Evolutionary conservation across 2,329 filamentous ascomycete species (phyloP).

Genomic region (Rhynchosporium agropyri): DNA sequence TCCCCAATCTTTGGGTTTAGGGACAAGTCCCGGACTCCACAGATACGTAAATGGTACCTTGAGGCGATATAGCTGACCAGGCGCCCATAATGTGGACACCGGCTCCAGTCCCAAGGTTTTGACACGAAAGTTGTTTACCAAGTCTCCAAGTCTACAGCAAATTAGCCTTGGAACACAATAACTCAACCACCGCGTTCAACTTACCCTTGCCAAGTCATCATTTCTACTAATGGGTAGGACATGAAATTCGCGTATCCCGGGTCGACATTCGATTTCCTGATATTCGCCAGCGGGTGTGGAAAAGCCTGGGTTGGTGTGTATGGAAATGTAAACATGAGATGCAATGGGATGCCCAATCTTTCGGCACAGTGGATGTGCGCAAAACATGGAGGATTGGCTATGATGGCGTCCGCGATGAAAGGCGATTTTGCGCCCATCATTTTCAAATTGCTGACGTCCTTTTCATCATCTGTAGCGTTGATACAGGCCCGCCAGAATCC

Average conservation of each 20-base stretch:
- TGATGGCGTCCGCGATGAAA: slow-evolving; percentile 78
- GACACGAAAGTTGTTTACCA: slow-evolving; percentile 74
- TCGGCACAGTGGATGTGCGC: slow-evolving; percentile 81
- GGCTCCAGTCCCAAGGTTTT: slow-evolving; percentile 72
- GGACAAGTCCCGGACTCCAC: slow-evolving; percentile 67
- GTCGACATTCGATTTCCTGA: slow-evolving; percentile 73
- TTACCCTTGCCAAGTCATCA: slow-evolving; percentile 86
- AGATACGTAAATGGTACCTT: slow-evolving; percentile 78
- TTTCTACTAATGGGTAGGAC: slow-evolving; percentile 77
- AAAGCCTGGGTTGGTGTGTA: slow-evolving; percentile 77
- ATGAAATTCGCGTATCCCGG: slow-evolving; percentile 78
- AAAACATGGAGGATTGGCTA: slow-evolving; percentile 80
- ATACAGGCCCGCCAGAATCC: slow-evolving; percentile 82
- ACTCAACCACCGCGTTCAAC: slow-evolving; percentile 11
- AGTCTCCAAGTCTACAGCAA: slow-evolving; percentile 60
- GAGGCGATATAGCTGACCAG: slow-evolving; percentile 70
- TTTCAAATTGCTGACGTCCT: slow-evolving; percentile 60
- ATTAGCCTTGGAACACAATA: not conserved
- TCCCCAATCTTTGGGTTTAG: slow-evolving; percentile 70
- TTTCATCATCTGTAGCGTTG: slow-evolving; percentile 71
- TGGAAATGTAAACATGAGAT: slow-evolving; percentile 89
- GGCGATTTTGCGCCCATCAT: slow-evolving; percentile 65
- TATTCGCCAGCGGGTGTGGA: slow-evolving; percentile 71
- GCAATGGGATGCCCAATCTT: slow-evolving; percentile 73
- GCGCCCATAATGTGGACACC: slow-evolving; percentile 76